These are phyloP conservation scores for Wickerhamomyces mucosus DNA, from an alignment of 805 yeast genomes.

Conservation along the genomic window DNA sequence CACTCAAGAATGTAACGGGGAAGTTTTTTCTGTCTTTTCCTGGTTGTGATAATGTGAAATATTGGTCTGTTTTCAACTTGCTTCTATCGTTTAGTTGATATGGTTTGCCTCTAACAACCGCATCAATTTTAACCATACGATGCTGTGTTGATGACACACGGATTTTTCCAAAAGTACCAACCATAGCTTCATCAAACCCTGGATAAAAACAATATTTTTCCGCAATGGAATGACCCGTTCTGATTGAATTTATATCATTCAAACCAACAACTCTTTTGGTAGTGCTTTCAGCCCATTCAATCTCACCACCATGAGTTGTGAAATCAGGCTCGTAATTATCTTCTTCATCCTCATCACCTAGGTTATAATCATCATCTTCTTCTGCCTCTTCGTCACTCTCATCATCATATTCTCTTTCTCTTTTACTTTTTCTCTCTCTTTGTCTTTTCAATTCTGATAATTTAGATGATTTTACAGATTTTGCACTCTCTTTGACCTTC, in stretches of 20 bases:
- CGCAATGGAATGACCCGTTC: constrained; percentile 70
- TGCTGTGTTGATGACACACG: constrained; percentile 66
- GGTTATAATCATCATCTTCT: constrained; percentile 25
- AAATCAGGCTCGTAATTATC: constrained; percentile 34
- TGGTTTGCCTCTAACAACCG: constrained; percentile 43
- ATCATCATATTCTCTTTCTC: constrained; percentile 28
- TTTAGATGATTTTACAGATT: constrained; percentile 36
- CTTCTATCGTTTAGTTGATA: constrained; percentile 35
- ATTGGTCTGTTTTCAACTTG: constrained; percentile 38
- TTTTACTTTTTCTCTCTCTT: constrained; percentile 53
- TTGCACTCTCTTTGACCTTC: constrained; percentile 20
- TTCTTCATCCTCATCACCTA: constrained; percentile 33
- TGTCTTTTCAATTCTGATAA: constrained; percentile 68
- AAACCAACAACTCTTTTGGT: constrained; percentile 38
- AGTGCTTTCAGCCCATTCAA: constrained; percentile 38
- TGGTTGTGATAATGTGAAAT: constrained; percentile 76
- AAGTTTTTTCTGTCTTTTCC: constrained; percentile 59
- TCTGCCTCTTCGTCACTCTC: constrained; percentile 40
- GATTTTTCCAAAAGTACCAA: constrained; percentile 74
- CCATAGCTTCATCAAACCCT: constrained; percentile 59
- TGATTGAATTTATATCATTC: constrained; percentile 60
- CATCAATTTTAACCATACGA: constrained; percentile 76
- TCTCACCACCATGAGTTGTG: constrained; percentile 32
- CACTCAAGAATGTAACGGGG: constrained; percentile 74
- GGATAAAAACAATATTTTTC: constrained; percentile 75